phyloP scores from a whole-genome alignment of 768 basidiomycete species.

The Epithele typhae region DNA sequence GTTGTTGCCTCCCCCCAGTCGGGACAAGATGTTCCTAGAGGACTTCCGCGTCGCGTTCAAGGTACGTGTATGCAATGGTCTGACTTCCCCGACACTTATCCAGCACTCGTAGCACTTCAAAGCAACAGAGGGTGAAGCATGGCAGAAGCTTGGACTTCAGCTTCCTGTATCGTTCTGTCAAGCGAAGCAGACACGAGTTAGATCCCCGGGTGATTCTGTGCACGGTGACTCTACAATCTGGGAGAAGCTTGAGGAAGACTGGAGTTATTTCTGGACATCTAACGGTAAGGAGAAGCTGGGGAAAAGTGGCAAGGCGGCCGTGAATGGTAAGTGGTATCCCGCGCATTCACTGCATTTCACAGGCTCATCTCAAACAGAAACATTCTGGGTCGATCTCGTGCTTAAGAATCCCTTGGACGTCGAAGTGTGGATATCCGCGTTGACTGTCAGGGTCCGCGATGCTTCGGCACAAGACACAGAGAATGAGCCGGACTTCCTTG shows the following conservation, averaged over 20 bases:
- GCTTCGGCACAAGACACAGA: conserved; percentile 26
- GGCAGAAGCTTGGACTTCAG: conserved; percentile 40
- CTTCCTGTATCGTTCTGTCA: conserved; percentile 69
- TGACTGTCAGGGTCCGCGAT: conserved; percentile 53
- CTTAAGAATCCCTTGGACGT: conserved; percentile 70
- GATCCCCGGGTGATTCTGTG: conserved; percentile 48
- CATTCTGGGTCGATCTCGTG: conserved; percentile 72
- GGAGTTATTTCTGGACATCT: conserved; percentile 56
- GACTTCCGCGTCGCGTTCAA: conserved; percentile 87
- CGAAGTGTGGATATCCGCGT: conserved; percentile 61
- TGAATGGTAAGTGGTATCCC: conserved; percentile 46
- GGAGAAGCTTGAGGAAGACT: conserved; percentile 61
- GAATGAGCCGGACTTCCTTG: conserved; percentile 37
- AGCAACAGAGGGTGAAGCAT: conserved; percentile 46
- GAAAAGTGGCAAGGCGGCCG: conserved; percentile 52
- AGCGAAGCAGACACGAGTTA: conserved; percentile 49
- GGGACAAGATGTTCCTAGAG: conserved; percentile 73
- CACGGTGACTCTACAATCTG: conserved; percentile 47
- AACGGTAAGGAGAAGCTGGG: conserved; percentile 53
- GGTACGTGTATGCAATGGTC: conserved; percentile 34
- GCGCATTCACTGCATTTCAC: background rate
- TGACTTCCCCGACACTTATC: conserved; percentile 3
- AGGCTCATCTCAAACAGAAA: conserved; percentile 40
- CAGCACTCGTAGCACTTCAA: conserved; percentile 58
- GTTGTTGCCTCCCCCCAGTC: conserved; percentile 15